Conservation (phyloP, 176 grass and related monocot genomes). For the Zoysia pacifica region DNA sequence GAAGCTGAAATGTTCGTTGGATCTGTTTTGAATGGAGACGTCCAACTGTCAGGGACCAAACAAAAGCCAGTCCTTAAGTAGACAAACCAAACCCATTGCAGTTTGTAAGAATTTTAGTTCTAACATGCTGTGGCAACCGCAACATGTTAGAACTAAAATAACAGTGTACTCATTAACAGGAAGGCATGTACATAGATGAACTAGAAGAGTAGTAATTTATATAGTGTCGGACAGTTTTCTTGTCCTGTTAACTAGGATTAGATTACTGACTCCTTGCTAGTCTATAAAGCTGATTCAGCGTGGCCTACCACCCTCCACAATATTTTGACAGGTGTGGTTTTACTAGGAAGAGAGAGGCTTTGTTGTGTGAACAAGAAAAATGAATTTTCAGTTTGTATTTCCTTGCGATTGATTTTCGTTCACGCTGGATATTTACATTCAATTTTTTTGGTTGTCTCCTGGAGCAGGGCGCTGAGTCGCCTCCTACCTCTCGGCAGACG, state of each 20-base stretch:
- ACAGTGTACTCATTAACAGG: not conserved
- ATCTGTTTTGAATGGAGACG: constrained; percentile 83
- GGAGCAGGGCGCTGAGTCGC: too few relatives aligned
- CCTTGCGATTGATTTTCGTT: too few relatives aligned
- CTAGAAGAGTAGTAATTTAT: not conserved
- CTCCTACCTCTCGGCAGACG: too few relatives aligned
- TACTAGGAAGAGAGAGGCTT: too few relatives aligned
- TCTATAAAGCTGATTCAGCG: too few relatives aligned
- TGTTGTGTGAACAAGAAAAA: too few relatives aligned
- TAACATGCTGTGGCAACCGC: not conserved
- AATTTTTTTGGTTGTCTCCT: too few relatives aligned
- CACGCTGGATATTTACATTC: too few relatives aligned
- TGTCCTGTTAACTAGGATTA: not conserved
- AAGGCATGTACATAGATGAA: constrained; percentile 15
- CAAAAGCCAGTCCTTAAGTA: constrained; percentile 64
- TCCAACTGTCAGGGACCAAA: constrained; percentile 51
- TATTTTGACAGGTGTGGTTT: too few relatives aligned
- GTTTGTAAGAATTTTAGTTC: constrained; percentile 26
- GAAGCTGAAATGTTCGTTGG: constrained; percentile 72
- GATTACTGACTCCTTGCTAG: not conserved
- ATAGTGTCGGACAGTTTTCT: constrained; percentile 21
- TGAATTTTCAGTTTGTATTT: too few relatives aligned
- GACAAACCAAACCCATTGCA: not conserved
- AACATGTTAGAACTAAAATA: too few relatives aligned
- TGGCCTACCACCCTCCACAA: too few relatives aligned